Conservation (phyloP, 2,329 filamentous ascomycete genomes). For the Penicillium brevicompactum region DNA sequence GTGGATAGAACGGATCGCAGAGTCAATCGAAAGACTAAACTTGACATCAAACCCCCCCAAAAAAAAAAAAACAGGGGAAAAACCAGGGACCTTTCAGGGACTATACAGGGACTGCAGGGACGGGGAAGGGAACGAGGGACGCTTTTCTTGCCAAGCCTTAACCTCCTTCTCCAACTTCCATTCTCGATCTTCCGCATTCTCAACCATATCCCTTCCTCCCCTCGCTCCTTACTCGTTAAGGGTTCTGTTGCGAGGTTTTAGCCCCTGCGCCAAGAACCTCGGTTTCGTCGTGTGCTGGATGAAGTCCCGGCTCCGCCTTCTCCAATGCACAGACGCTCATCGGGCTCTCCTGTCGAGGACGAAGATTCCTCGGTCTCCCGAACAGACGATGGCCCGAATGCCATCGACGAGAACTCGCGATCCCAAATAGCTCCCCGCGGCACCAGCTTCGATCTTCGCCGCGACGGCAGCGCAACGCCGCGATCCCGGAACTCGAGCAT, state of each 20-base stretch:
- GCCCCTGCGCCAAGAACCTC: constrained; percentile 26
- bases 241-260: constrained; percentile 17
- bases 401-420: constrained; percentile 35
- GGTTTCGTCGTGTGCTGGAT: constrained; percentile 35
- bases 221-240: constrained; percentile 16
- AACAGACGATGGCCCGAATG: constrained; percentile 37
- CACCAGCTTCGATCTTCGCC: constrained; percentile 38
- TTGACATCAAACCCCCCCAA: neutral
- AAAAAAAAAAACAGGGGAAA: neutral
- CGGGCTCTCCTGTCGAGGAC: constrained; percentile 46
- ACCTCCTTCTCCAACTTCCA: constrained; percentile 8
- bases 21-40: neutral
- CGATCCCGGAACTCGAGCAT: constrained; percentile 42
- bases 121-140: neutral
- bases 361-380: constrained; percentile 38
- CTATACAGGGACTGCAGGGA: constrained; percentile 7
- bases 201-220: constrained; percentile 6
- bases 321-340: constrained; percentile 51
- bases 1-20: neutral
- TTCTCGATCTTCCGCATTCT: constrained; percentile 6
- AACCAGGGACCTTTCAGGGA: neutral
- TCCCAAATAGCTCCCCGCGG: constrained; percentile 40
- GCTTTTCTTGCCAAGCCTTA: constrained; percentile 20
- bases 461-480: constrained; percentile 39
- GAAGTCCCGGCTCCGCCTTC: constrained; percentile 36